phyloP scores from a whole-genome alignment of 257 asterid species.

The Petunia axillaris region DNA sequence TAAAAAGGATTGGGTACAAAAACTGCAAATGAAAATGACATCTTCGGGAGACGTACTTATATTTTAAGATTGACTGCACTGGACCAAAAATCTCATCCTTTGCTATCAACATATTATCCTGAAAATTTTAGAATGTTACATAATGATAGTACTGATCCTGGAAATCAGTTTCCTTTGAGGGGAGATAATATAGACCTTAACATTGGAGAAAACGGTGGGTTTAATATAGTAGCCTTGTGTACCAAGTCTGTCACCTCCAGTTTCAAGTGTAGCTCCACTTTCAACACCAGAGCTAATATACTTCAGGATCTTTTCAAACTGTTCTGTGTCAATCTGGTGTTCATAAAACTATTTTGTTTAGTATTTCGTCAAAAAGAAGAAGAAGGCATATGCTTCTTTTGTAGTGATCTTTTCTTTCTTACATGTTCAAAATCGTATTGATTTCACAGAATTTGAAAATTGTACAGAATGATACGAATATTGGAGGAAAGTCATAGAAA shows the following conservation, averaged over 20 bases:
- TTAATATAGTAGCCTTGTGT: slow-evolving; percentile 21
- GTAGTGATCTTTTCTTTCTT: too few relatives aligned
- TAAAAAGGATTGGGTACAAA: too few relatives aligned
- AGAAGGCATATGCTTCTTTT: too few relatives aligned
- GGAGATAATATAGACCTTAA: slow-evolving; percentile 19
- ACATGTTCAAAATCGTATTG: too few relatives aligned
- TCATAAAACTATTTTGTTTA: not conserved
- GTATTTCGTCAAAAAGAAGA: not conserved
- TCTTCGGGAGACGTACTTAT: not conserved
- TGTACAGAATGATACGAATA: too few relatives aligned
- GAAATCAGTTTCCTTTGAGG: too few relatives aligned
- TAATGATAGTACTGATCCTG: too few relatives aligned
- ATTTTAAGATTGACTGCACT: slow-evolving; percentile 8
- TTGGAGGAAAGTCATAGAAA: too few relatives aligned
- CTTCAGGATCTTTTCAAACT: slow-evolving; percentile 28
- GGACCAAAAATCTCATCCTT: slow-evolving; percentile 25
- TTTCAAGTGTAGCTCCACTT: slow-evolving; percentile 31
- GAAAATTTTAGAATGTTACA: not conserved
- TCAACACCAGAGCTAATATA: slow-evolving; percentile 27
- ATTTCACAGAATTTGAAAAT: too few relatives aligned
- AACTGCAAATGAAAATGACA: not conserved
- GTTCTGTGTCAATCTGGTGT: slow-evolving; percentile 25
- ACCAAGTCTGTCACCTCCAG: slow-evolving; percentile 32
- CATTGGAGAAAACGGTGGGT: slow-evolving; percentile 36
- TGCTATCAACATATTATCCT: slow-evolving; percentile 22